Conservation (phyloP, 768 basidiomycete species). For the Suillus fuscotomentosus region DNA sequence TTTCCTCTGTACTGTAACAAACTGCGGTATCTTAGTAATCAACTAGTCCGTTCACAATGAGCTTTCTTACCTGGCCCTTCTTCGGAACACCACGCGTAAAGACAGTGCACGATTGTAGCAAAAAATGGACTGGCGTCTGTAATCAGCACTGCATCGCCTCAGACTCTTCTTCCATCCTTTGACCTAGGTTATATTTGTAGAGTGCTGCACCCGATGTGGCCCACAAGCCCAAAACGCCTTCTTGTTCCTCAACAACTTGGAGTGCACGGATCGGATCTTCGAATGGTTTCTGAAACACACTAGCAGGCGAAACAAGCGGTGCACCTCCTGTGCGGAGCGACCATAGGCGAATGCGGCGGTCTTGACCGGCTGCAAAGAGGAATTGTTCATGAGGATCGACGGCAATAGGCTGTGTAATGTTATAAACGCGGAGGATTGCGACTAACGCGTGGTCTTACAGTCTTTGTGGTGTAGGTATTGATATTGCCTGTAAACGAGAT, state of each 20-base stretch:
- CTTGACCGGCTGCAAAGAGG: slow-evolving; percentile 70
- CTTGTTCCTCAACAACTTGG: slow-evolving; percentile 44
- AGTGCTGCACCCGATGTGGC: slow-evolving; percentile 45
- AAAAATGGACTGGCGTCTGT: background rate
- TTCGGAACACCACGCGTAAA: background rate
- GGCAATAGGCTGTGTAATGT: slow-evolving; percentile 51
- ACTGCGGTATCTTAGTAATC: background rate
- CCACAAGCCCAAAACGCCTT: slow-evolving; percentile 48
- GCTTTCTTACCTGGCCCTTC: background rate
- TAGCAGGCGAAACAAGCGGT: slow-evolving; percentile 17
- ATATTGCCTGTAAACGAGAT: slow-evolving; percentile 52
- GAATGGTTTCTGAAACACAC: slow-evolving; percentile 32
- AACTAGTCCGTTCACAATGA: background rate
- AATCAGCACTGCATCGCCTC: background rate
- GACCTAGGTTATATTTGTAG: slow-evolving; percentile 51
- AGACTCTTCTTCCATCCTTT: slow-evolving; percentile 16
- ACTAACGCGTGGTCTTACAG: slow-evolving; percentile 40
- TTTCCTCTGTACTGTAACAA: background rate
- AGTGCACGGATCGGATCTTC: slow-evolving; percentile 42
- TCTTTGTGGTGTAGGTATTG: slow-evolving; percentile 49
- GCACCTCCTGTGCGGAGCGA: slow-evolving; percentile 53
- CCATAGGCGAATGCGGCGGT: slow-evolving; percentile 66
- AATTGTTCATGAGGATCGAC: slow-evolving; percentile 56
- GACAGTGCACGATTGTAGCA: background rate
- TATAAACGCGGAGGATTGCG: slow-evolving; percentile 4